Percentiles rank a stretch among this genome's conserved stretches.
Conservation (phyloP, 2,329 filamentous ascomycete genomes). For the Botrytis medusae region DNA sequence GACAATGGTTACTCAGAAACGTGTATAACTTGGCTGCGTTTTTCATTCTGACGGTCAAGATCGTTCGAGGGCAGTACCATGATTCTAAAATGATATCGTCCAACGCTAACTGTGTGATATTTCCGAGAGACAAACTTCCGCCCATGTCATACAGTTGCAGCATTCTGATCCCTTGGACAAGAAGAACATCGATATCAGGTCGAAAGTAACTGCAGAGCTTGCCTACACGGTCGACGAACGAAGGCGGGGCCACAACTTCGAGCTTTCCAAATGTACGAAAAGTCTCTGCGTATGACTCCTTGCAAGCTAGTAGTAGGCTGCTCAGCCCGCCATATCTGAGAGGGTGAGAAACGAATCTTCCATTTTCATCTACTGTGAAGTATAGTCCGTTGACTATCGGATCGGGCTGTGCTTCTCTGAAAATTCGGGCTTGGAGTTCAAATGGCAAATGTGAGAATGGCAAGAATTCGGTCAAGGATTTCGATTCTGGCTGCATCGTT, state of each 20-base stretch:
- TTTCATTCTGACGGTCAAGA: fast-evolving
- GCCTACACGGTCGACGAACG: fast-evolving
- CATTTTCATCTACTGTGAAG: too few relatives aligned
- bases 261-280: background rate
- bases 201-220: background rate
- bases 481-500: too few relatives aligned
- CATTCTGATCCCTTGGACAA: fast-evolving
- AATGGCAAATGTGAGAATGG: background rate
- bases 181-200: background rate
- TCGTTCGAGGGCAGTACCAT: background rate
- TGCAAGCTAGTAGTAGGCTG: background rate
- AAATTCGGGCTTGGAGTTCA: background rate
- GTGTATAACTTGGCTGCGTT: background rate
- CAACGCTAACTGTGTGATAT: background rate
- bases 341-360: fast-evolving
- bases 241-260: background rate
- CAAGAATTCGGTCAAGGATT: background rate
- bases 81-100: background rate
- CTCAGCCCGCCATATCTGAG: background rate
- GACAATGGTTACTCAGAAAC: background rate
- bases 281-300: background rate
- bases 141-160: background rate
- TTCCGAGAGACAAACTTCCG: background rate
- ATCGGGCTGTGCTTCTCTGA: background rate
- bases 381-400: background rate